These are phyloP conservation scores for Neofusicoccum cordaticola DNA, from an alignment of 2,329 filamentous ascomycete genomes.

Conservation along the genomic window DNA sequence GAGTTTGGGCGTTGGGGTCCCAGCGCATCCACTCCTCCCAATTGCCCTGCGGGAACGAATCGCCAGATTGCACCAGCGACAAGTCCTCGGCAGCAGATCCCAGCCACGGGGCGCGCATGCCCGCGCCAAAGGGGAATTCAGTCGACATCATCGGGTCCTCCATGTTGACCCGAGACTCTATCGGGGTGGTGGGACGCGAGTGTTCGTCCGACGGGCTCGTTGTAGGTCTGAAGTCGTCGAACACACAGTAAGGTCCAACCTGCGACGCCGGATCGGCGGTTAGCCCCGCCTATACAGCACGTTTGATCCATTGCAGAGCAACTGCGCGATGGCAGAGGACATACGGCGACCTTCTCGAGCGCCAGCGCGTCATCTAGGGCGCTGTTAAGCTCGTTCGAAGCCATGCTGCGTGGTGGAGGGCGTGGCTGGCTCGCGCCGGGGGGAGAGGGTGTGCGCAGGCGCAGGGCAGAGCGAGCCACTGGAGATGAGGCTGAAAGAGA, in stretches of 20 bases:
- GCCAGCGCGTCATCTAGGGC: conserved; percentile 35
- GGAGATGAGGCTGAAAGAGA: conserved; percentile 14
- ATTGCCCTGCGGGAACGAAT: conserved; percentile 33
- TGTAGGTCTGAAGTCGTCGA: conserved; percentile 33
- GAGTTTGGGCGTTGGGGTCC: conserved; percentile 40
- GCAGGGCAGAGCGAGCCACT: conserved; percentile 1
- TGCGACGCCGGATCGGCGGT: conserved; percentile 24
- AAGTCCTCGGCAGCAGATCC: conserved; percentile 31
- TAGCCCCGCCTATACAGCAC: conserved; percentile 24
- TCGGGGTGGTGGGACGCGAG: conserved; percentile 4
- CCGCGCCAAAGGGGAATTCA: conserved; percentile 31
- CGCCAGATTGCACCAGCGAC: conserved; percentile 27
- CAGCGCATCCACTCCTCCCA: conserved; percentile 51
- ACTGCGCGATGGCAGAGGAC: conserved; percentile 21
- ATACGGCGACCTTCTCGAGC: conserved; percentile 39
- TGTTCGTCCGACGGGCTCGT: conserved; percentile 16
- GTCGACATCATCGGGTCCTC: conserved; percentile 34
- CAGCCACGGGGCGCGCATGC: conserved; percentile 35
- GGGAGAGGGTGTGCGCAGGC: conserved; percentile 14
- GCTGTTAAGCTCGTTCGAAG: conserved; percentile 25
- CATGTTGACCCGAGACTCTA: conserved; percentile 25
- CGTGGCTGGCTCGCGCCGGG: conserved; percentile 5
- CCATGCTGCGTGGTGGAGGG: conserved; percentile 20
- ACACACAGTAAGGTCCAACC: conserved; percentile 40
- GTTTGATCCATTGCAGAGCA: neutral